Conservation (phyloP, 768 basidiomycete species). For the Auriculariales sp. region DNA sequence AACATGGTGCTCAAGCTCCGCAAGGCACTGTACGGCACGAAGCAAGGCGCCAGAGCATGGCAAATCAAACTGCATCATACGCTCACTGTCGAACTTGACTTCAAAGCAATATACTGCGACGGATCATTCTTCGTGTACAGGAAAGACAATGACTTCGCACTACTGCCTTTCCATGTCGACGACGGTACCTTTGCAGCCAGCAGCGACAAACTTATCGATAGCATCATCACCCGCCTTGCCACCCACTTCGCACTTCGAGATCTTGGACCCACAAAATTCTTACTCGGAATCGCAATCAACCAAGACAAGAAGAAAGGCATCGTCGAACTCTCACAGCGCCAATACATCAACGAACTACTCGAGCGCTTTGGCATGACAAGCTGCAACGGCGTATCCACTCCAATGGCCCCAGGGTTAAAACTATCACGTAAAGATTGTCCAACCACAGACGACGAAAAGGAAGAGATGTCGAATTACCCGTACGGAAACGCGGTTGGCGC, state of each 20-base stretch:
- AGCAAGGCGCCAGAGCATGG: slow-evolving; percentile 7
- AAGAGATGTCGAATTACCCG: neutral
- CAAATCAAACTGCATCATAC: slow-evolving; percentile 3
- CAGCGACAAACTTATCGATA: neutral
- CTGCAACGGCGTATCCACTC: neutral
- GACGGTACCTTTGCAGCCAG: slow-evolving; percentile 13
- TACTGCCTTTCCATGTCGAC: slow-evolving; percentile 18
- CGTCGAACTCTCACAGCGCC: neutral
- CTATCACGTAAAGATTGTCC: neutral
- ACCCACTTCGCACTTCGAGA: neutral
- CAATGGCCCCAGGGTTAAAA: neutral
- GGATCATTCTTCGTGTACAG: slow-evolving; percentile 12
- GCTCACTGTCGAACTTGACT: slow-evolving; percentile 8
- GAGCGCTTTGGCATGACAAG: slow-evolving; percentile 1
- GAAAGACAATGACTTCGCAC: slow-evolving; percentile 2
- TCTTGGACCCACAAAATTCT: neutral
- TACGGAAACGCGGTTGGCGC: neutral
- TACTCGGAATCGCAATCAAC: neutral
- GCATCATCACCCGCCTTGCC: neutral
- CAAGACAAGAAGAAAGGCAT: neutral
- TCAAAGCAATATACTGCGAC: slow-evolving; percentile 9
- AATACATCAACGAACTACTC: neutral
- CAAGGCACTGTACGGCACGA: slow-evolving; percentile 6
- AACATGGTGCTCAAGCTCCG: neutral
- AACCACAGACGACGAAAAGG: slow-evolving; percentile 1